Evolutionary conservation across 2,329 filamentous ascomycete genomes (phyloP).

Genomic region (Alternaria rosae): DNA sequence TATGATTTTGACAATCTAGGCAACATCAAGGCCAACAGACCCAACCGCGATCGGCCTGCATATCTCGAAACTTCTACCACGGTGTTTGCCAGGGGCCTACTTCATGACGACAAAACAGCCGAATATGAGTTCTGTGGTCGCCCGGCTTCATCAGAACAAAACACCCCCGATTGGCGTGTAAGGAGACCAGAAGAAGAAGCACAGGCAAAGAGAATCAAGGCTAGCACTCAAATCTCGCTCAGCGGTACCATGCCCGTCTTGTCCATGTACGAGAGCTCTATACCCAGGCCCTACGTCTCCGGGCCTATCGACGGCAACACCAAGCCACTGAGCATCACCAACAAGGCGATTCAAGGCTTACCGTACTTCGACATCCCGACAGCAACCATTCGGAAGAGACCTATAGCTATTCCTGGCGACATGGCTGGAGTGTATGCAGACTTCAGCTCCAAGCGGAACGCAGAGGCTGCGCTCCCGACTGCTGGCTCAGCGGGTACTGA

Average conservation of each 20-base stretch:
- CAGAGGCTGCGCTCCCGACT: too few species aligned
- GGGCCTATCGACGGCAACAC: background rate
- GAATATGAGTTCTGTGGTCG: constrained; percentile 1
- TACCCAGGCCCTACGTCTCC: background rate
- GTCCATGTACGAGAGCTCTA: background rate
- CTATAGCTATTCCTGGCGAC: background rate
- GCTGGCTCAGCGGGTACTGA: background rate
- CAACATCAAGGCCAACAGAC: constrained; percentile 39
- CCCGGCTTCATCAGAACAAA: background rate
- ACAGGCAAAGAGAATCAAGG: background rate
- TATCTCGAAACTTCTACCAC: constrained; percentile 23
- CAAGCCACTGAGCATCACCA: background rate
- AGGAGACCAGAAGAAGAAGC: background rate
- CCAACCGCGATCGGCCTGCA: constrained; percentile 50
- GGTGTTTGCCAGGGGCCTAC: constrained; percentile 13
- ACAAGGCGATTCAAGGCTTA: background rate
- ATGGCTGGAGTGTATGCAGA: background rate
- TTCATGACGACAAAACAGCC: constrained; percentile 1
- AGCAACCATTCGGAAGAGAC: background rate
- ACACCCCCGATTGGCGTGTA: background rate
- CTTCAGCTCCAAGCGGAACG: background rate
- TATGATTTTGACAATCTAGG: constrained; percentile 50
- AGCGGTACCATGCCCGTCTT: background rate
- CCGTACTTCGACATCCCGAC: background rate
- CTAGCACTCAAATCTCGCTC: background rate